These are phyloP conservation scores for Cicer yamashitae DNA, from an alignment of 306 rosid species.

Conservation along the genomic window DNA sequence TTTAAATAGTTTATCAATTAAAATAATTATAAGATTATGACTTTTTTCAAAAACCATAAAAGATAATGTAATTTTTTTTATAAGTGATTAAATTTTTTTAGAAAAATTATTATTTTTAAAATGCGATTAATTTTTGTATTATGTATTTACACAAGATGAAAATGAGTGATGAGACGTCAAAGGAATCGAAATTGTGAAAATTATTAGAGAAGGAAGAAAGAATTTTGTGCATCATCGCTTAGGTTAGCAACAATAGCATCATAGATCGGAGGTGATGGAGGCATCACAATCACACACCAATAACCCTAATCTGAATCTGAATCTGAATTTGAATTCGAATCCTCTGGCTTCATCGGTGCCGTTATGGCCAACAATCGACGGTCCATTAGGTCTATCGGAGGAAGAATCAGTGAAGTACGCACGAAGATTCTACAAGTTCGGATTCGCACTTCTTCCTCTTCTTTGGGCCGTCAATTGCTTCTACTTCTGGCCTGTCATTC, in stretches of 20 bases:
- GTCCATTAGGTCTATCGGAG: constrained; percentile 75
- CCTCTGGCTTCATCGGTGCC: constrained; percentile 50
- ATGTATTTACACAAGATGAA: no score
- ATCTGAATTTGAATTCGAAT: constrained; percentile 43
- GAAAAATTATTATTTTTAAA: no score
- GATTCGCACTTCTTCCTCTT: constrained; percentile 79
- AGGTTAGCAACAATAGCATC: neutral
- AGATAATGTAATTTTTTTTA: no score
- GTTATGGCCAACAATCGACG: constrained; percentile 89
- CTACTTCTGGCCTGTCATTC: constrained; percentile 97
- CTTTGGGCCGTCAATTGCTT: constrained; percentile 98
- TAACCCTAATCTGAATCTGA: constrained; percentile 41
- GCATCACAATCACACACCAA: constrained; percentile 38
- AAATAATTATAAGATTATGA: no score
- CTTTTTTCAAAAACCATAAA: no score
- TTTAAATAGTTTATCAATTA: no score
- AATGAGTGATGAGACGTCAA: no score
- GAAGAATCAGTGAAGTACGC: constrained; percentile 81
- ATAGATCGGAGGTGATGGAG: constrained; percentile 43
- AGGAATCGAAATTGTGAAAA: no score
- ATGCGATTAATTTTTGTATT: no score
- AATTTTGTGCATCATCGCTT: neutral
- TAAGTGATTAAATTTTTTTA: no score
- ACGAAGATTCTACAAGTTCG: constrained; percentile 77
- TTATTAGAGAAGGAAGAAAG: neutral